Base-by-base conservation (phyloP, 1,284 basidiomycete genomes). In the Agaricales sp. region DNA sequence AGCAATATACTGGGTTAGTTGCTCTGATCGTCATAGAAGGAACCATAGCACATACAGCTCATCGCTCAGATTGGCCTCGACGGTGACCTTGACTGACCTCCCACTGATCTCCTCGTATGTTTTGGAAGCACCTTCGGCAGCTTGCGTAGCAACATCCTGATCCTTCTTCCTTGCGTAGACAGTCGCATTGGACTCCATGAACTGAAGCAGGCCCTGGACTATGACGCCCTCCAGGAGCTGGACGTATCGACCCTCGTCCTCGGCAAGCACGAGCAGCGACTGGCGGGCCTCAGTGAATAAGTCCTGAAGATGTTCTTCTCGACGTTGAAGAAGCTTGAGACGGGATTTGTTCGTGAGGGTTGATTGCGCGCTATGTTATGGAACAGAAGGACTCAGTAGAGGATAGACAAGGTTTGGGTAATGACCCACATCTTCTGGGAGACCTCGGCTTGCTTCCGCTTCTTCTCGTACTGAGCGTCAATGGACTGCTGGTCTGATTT, bases 271-370 rank as follows among this genome's bases (percentile, higher is more conserved):
- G 13, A 77, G 63, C 51, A 86, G 74, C 50, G 81, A 70, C 45
- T 74, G 70, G 52, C 88, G 82, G 1, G 92, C 81, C 2, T 80
- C 75, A 13, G 79, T 69, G 66, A 99, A 99, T 51, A 98, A 80
- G 50, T 88, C 82, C 61, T 96, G 87, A 2, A 98, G 74, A 54
- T 94, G 82, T 63, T 97, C 91, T 65, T 99, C 95, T 48, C 94
- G 83, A 52, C 86, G 81, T 63, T 95, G 89, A 16, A 99, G 80
- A 22, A 99, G 77, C 64, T 80, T 83, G 59, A 99, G 77, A 49
- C 96, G 90, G 3, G 94, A 92, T 63, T 90, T 92, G 78, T 99
- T 99, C 58, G 92, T 96, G 53, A 94, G 77, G 30, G 90, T 98
- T 2, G 95, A 99, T 64, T 96, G 91, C 3, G 92, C 83, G 60